phyloP scores from a whole-genome alignment of 2,329 filamentous ascomycete species.

The Proliferodiscus dingleyae region DNA sequence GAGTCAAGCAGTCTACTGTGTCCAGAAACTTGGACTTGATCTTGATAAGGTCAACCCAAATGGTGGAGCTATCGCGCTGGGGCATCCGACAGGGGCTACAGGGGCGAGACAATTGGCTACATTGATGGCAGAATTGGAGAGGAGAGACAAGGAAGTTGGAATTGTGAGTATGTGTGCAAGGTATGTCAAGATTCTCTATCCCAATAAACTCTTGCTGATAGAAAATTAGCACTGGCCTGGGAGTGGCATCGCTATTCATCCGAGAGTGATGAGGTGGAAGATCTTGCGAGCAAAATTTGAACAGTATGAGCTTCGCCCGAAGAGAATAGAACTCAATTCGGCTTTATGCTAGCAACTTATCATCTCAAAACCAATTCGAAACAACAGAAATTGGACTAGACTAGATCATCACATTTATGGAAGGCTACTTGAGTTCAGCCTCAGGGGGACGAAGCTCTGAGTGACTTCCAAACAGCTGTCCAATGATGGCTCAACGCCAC shows the following conservation, averaged over 20 bases:
- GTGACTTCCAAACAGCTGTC: background rate
- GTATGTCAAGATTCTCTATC: slow-evolving; percentile 35
- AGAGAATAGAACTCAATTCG: background rate
- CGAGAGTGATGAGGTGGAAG: slow-evolving; percentile 13
- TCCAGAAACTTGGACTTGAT: slow-evolving; percentile 65
- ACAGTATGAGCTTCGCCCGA: background rate
- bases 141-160: slow-evolving; percentile 67
- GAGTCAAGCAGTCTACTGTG: slow-evolving; percentile 63
- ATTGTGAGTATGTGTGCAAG: slow-evolving; percentile 90
- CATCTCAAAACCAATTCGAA: too few relatives aligned
- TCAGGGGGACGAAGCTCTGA: too few relatives aligned
- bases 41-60: slow-evolving; percentile 77
- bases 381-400: too few relatives aligned
- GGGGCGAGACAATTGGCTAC: slow-evolving; percentile 70
- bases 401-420: too few relatives aligned
- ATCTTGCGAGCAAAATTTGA: background rate
- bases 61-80: slow-evolving; percentile 89
- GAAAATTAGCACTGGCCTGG: slow-evolving; percentile 34
- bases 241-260: slow-evolving; percentile 22
- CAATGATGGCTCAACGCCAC: background rate
- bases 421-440: too few relatives aligned
- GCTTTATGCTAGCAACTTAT: too few relatives aligned
- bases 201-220: slow-evolving; percentile 22
- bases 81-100: slow-evolving; percentile 86
- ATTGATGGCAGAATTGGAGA: slow-evolving; percentile 61